Percentiles rank a stretch among this genome's conserved stretches.
phyloP scores from a whole-genome alignment of 306 rosid genomes.

The Lathyrus aphaca region DNA sequence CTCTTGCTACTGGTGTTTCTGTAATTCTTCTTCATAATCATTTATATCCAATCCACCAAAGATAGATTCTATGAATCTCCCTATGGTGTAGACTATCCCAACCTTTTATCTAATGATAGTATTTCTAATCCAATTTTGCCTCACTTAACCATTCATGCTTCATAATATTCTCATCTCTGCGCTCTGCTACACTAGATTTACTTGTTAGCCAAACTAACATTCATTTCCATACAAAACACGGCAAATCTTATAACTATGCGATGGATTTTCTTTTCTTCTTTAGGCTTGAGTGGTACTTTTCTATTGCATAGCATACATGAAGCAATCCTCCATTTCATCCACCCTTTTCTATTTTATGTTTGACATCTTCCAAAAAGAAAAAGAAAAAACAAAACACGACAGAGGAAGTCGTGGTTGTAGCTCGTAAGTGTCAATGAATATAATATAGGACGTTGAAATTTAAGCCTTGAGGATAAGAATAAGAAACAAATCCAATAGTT shows the following conservation, averaged over 20 bases:
- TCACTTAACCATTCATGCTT: too few relatives aligned
- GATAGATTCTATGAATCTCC: too few relatives aligned
- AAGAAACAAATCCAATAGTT: neutral
- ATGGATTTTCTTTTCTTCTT: neutral
- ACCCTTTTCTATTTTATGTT: neutral
- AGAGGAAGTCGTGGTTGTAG: neutral
- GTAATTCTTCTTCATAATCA: too few relatives aligned
- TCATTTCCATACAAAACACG: too few relatives aligned
- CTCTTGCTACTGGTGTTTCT: too few relatives aligned
- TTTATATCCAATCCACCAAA: too few relatives aligned
- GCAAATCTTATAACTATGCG: neutral
- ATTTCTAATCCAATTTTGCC: too few relatives aligned
- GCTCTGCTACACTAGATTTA: too few relatives aligned
- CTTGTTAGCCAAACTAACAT: too few relatives aligned
- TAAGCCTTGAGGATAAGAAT: neutral
- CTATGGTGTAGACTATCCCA: too few relatives aligned
- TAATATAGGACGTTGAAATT: constrained; percentile 1
- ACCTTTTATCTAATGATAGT: too few relatives aligned
- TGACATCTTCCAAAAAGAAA: neutral
- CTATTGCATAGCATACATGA: neutral
- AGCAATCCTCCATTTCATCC: neutral
- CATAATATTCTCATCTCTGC: too few relatives aligned
- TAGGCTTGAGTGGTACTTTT: neutral
- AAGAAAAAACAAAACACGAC: neutral
- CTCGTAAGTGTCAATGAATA: neutral